These are phyloP conservation scores for Plasmodium cynomolgi DNA, from an alignment of 169 alveolate genomes.

Conservation along the genomic window DNA sequence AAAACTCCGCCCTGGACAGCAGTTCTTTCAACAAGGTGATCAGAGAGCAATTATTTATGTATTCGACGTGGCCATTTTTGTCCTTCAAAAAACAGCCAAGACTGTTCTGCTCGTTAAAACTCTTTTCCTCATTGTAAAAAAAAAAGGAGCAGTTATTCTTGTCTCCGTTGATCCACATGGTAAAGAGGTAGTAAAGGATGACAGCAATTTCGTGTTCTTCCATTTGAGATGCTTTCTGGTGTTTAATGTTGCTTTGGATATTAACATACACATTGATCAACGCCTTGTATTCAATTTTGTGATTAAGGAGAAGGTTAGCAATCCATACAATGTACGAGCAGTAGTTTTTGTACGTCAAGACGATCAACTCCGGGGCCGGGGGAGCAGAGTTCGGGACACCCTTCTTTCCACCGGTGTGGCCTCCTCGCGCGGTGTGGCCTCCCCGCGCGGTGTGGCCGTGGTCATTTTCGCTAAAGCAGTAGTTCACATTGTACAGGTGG, in stretches of 20 bases:
- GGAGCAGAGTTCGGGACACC: neutral
- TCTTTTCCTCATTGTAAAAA: slow-evolving; percentile 51
- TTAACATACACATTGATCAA: slow-evolving; percentile 51
- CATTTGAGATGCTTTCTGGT: slow-evolving; percentile 25
- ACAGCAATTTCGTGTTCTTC: slow-evolving; percentile 54
- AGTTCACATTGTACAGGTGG: slow-evolving; percentile 51
- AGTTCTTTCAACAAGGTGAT: slow-evolving; percentile 62
- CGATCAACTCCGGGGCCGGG: slow-evolving; percentile 12
- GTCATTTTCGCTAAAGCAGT: slow-evolving; percentile 13
- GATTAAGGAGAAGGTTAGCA: slow-evolving; percentile 50
- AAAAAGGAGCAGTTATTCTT: slow-evolving; percentile 47
- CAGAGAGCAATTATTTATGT: slow-evolving; percentile 39
- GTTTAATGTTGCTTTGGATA: slow-evolving; percentile 30
- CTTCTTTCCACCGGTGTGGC: neutral
- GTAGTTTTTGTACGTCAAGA: slow-evolving; percentile 58
- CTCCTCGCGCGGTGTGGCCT: neutral
- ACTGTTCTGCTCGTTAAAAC: slow-evolving; percentile 53
- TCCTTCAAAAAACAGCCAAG: slow-evolving; percentile 58
- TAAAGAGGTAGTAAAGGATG: slow-evolving; percentile 55
- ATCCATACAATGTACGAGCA: slow-evolving; percentile 66
- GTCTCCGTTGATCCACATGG: slow-evolving; percentile 73
- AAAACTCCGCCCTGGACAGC: slow-evolving; percentile 61
- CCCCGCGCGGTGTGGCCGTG: neutral
- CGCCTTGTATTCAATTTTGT: slow-evolving; percentile 54
- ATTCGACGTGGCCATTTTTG: slow-evolving; percentile 50